Evolutionary conservation across 1,284 basidiomycete genomes (phyloP), one percentile per base, ranked within the genome.

Genomic region (Trichosporon sp.): DNA sequence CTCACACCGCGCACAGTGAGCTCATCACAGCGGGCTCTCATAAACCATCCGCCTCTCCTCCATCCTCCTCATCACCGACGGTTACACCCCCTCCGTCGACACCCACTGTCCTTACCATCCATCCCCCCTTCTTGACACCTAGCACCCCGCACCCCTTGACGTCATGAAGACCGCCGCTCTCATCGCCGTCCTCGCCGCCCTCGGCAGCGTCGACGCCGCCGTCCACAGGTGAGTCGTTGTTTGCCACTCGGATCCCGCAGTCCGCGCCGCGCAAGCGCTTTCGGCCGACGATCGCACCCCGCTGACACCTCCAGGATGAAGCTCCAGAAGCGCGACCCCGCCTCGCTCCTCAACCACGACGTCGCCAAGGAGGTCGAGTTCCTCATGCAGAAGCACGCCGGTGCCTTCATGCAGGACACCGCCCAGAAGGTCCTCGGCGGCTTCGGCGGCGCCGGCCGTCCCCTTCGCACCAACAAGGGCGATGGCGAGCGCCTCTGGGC

Each of bases 351-450:
- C 74, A 89, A 89, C 75, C 73, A 75, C 38, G 70, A 74, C 29
- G 75, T 79, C 62, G 83, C 87, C 65, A 85, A 91, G 69, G 92
- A 95, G 85, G 88, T 88, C 65, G 89, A 90, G 27, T 92, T 91
- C 80, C 89, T 97, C 72, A 89, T 90, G 35, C 88, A 92, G 86
- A 97, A 97, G 87, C 95, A 97, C 86, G 62, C 78, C 11, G 80
- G 80, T 71, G 68, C 70, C 25, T 72, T 75, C 65, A 71, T 73
- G 18, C 71, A 76, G 31, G 62, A 62, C 64, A 65, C 47, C 23
- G 23, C 34, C 38, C 91, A 94, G 82, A 76, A 88, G 67, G 89
- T 91, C 65, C 85, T 92, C 69, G 86, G 87, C 73, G 91, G 90
- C 75, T 91, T 90, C 75, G 56, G 65, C 65, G 67, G 67, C 51